These are phyloP conservation scores for Xylaria sp. DNA, from an alignment of 2,329 filamentous ascomycete genomes.

Conservation along the genomic window DNA sequence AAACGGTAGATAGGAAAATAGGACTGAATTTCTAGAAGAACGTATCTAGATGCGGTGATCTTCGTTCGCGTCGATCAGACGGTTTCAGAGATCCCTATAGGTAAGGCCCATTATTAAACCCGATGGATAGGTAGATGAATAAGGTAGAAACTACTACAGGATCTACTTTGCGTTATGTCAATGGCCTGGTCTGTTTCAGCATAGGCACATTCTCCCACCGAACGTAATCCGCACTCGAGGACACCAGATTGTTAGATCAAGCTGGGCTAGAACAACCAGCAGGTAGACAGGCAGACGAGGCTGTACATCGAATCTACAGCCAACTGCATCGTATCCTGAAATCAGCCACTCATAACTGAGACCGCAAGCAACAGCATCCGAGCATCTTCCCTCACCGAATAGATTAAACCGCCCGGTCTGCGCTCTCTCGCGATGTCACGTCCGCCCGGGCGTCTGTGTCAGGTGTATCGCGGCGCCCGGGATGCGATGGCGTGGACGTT, in stretches of 20 bases:
- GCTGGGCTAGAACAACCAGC: neutral
- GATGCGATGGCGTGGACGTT: conserved; percentile 1
- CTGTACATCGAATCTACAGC: neutral
- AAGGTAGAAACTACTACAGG: neutral
- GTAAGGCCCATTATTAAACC: conserved; percentile 2
- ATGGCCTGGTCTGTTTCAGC: conserved; percentile 10
- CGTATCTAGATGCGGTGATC: conserved; percentile 13
- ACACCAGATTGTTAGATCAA: neutral
- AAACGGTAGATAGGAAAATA: neutral
- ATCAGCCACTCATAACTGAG: neutral
- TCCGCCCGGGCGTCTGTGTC: conserved; percentile 9
- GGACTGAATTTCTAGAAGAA: conserved; percentile 1
- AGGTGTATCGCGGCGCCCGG: conserved; percentile 20
- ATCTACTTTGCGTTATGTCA: neutral
- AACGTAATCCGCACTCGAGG: neutral
- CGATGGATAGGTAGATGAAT: neutral
- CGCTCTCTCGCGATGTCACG: neutral
- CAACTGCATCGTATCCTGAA: neutral
- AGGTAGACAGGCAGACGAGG: neutral
- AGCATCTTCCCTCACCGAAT: neutral
- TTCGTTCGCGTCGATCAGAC: conserved; percentile 25
- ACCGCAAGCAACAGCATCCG: neutral
- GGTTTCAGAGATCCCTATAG: conserved; percentile 12
- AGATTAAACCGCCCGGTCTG: neutral
- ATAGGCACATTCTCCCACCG: neutral